These are phyloP conservation scores for Dryadomyces quercivorus DNA, from an alignment of 2,329 filamentous ascomycete genomes.

Conservation along the genomic window DNA sequence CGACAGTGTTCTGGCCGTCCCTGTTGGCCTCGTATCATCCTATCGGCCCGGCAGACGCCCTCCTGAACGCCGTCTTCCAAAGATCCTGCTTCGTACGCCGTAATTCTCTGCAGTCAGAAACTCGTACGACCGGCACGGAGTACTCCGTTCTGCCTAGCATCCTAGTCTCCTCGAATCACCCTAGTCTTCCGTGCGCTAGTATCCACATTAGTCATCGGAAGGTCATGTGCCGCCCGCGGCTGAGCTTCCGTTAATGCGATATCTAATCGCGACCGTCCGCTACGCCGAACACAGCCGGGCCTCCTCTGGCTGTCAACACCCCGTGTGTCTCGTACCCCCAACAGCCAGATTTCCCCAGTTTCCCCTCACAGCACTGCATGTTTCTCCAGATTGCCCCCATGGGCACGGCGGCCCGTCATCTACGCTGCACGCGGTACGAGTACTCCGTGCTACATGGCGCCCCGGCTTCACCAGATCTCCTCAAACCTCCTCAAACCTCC, in stretches of 20 bases:
- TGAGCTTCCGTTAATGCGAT: background rate
- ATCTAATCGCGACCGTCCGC: background rate
- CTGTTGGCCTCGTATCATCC: too few relatives aligned
- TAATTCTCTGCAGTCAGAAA: background rate
- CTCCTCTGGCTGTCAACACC: background rate
- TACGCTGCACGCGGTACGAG: background rate
- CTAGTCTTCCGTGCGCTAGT: background rate
- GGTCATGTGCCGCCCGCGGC: background rate
- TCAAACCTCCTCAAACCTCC: too few relatives aligned
- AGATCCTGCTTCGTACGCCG: too few relatives aligned
- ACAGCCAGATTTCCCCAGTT: background rate
- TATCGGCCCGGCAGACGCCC: too few relatives aligned
- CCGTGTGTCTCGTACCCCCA: background rate
- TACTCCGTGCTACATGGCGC: too few relatives aligned
- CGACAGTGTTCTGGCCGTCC: too few relatives aligned
- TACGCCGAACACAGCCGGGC: background rate
- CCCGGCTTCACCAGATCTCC: too few relatives aligned
- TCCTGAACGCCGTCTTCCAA: too few relatives aligned
- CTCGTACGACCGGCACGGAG: background rate
- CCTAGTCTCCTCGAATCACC: too few relatives aligned
- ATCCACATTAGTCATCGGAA: background rate
- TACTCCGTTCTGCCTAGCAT: background rate
- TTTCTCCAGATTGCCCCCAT: background rate
- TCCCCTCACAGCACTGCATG: background rate
- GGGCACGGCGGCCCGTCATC: background rate